Base-by-base conservation (phyloP, 2,329 filamentous ascomycete species). In the Penicillium italicum region DNA sequence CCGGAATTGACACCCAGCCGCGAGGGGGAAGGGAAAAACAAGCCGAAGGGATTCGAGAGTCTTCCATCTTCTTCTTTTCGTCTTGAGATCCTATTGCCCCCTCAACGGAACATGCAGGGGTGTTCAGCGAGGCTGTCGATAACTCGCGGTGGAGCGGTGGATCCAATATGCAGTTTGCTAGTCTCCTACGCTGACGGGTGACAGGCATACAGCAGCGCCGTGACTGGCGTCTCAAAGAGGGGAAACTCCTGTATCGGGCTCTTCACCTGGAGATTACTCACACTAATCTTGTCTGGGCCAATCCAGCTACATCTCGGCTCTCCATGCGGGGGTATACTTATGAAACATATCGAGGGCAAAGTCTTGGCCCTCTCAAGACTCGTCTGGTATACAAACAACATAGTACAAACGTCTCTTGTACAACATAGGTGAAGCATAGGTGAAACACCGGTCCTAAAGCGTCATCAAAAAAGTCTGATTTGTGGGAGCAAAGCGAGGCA, bases 121-220 rank as follows among this genome's bases (percentile, higher is more conserved):
- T 58, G 28, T 24, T 31, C 20, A 20, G 41, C 41, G 34, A 57
- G 48, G 31, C 41, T 47, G 26, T 50, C 55, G 26, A 56, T 44
- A 36, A 51, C 42, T 58, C 30, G 51, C 53, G 52, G 63, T 66
- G 63, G 63, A 66, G 62, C 46, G 30, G 63, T 66, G 63, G 63
- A 66, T 61, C 62, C 63, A 53, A 58, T 48, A 53, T 65, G 63
- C 62, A 63, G 57, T 61, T 63, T 63, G 61, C 61, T 58, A 63
- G 57, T 63, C 60, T 63, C 44, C 59, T 58, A 22, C 12, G 47
- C 49, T 38, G 38, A 56, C 38, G 26, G 24, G 34, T 53, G 50
- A 48, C 50, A 30, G 37, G 14, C 43, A 53, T 56, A 53, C 37
- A 26, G 43, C 46, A 60, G 38, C 34, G 42, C 28, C 30, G 31